A percentile compares a stretch with the other conserved stretches of the same genome.
phyloP scores from a whole-genome alignment of 1,284 basidiomycete species.

The Mycena citricolor region DNA sequence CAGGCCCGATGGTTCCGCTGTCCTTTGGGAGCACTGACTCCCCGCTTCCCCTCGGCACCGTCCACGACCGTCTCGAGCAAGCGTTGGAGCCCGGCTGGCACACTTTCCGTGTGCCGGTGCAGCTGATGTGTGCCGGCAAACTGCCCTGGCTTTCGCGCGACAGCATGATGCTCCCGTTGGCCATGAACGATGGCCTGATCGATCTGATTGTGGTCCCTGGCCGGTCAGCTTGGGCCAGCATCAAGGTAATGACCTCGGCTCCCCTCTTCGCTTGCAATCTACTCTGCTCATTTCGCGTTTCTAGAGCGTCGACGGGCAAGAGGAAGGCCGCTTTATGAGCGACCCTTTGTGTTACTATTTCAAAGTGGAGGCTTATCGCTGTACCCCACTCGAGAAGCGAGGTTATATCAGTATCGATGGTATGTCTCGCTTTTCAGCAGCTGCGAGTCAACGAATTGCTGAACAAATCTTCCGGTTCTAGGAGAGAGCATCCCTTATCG shows the following conservation, averaged over 20 bases:
- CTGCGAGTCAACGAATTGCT: background rate
- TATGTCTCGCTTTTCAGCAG: background rate
- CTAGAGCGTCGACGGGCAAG: conserved; percentile 20
- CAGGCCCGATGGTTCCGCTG: conserved; percentile 17
- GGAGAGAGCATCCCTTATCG: conserved; percentile 22
- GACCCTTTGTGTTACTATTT: conserved; percentile 14
- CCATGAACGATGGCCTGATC: conserved; percentile 20
- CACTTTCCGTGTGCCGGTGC: conserved; percentile 19
- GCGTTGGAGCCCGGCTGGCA: conserved; percentile 20
- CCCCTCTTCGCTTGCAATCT: too few relatives aligned
- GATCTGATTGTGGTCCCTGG: conserved; percentile 20
- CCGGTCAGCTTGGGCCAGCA: conserved; percentile 11
- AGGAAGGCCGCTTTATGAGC: conserved; percentile 20
- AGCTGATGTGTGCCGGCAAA: conserved; percentile 20
- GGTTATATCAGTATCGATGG: conserved; percentile 23
- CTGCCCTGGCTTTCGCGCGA: conserved; percentile 23
- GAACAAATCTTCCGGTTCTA: background rate
- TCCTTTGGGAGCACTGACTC: conserved; percentile 14
- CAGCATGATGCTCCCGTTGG: conserved; percentile 22
- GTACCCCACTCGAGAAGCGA: conserved; percentile 16
- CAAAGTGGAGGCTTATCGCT: conserved; percentile 23
- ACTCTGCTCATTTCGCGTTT: too few relatives aligned
- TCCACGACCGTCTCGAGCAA: conserved; percentile 14
- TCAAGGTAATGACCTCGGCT: conserved; percentile 8
- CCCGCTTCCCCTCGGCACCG: conserved; percentile 12